Conservation (phyloP, 2,329 filamentous ascomycete genomes). For the Chrysoporthe austroafricana region DNA sequence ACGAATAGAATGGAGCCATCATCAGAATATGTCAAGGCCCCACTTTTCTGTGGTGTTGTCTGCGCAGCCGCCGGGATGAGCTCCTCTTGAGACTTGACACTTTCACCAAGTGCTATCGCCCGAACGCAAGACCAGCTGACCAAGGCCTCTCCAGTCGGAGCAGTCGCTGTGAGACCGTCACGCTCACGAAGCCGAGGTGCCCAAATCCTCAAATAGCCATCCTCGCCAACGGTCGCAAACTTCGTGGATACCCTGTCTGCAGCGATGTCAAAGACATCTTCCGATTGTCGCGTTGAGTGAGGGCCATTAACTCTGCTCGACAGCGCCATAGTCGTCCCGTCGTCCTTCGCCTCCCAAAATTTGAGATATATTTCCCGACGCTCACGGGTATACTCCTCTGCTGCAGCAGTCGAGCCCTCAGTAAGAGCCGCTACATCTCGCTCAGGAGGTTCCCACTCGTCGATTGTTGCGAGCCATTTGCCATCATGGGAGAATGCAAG, state of each 20-base stretch:
- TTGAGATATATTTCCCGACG: conserved; percentile 80
- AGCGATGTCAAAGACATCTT: conserved; percentile 72
- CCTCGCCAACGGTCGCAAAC: conserved; percentile 85
- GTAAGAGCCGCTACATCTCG: conserved; percentile 67
- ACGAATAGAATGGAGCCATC: conserved; percentile 84
- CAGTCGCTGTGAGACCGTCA: conserved; percentile 68
- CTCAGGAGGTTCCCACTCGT: conserved; percentile 81
- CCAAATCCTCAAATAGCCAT: conserved; percentile 81
- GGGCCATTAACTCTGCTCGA: conserved; percentile 83
- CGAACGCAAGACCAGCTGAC: conserved; percentile 76
- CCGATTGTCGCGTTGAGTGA: conserved; percentile 63
- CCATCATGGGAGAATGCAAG: conserved; percentile 80
- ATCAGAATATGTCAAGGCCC: conserved; percentile 76
- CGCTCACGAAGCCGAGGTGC: conserved; percentile 70
- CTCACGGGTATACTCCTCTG: conserved; percentile 52
- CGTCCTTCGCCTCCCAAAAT: conserved; percentile 76
- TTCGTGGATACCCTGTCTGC: conserved; percentile 69
- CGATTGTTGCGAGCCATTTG: conserved; percentile 86
- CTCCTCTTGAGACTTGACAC: conserved; percentile 41
- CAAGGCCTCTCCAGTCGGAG: conserved; percentile 59
- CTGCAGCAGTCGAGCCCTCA: conserved; percentile 40
- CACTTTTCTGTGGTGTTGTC: conserved; percentile 50
- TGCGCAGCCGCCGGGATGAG: conserved; percentile 37
- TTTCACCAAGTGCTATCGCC: conserved; percentile 54
- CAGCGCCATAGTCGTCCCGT: conserved; percentile 68